Conservation (phyloP, 805 yeast genomes). For the Ascoidea tarda region DNA sequence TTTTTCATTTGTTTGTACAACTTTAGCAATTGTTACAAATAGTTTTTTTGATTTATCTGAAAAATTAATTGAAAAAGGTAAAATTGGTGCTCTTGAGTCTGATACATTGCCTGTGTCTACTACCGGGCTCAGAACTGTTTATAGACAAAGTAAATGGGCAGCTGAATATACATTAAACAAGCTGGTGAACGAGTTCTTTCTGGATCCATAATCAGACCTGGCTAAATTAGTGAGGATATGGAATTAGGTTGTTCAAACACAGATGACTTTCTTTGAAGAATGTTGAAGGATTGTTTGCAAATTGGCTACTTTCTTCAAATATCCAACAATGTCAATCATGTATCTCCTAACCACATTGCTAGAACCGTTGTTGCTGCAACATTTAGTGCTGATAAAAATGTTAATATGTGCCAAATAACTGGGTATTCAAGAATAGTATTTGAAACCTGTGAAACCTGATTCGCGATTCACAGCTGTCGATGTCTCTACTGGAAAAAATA, state of each 20-base stretch:
- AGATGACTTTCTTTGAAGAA: slow-evolving; percentile 88
- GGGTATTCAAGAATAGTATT: slow-evolving; percentile 87
- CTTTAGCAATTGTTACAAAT: slow-evolving; percentile 81
- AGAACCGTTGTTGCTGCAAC: slow-evolving; percentile 77
- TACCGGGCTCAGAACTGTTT: slow-evolving; percentile 76
- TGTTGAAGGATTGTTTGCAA: slow-evolving; percentile 90
- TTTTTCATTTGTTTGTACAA: slow-evolving; percentile 89
- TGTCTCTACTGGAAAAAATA: slow-evolving; percentile 58
- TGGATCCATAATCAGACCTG: slow-evolving; percentile 90
- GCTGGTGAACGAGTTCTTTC: slow-evolving; percentile 82
- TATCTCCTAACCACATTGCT: slow-evolving; percentile 97
- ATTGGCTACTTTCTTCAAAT: slow-evolving; percentile 79
- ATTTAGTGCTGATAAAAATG: slow-evolving; percentile 51
- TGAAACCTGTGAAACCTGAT: slow-evolving; percentile 51
- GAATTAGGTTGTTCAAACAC: slow-evolving; percentile 82
- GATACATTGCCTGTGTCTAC: slow-evolving; percentile 79
- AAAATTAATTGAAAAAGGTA: slow-evolving; percentile 45
- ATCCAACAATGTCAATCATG: slow-evolving; percentile 82
- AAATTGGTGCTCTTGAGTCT: slow-evolving; percentile 61
- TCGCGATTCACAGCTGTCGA: slow-evolving; percentile 49
- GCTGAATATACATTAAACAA: slow-evolving; percentile 77
- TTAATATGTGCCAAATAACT: slow-evolving; percentile 87
- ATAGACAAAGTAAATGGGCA: slow-evolving; percentile 97
- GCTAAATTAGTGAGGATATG: slow-evolving; percentile 85
- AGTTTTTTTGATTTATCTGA: slow-evolving; percentile 72